Evolutionary conservation across 768 basidiomycete genomes (phyloP).

Genomic region (Xerocomellus chrysenteron): DNA sequence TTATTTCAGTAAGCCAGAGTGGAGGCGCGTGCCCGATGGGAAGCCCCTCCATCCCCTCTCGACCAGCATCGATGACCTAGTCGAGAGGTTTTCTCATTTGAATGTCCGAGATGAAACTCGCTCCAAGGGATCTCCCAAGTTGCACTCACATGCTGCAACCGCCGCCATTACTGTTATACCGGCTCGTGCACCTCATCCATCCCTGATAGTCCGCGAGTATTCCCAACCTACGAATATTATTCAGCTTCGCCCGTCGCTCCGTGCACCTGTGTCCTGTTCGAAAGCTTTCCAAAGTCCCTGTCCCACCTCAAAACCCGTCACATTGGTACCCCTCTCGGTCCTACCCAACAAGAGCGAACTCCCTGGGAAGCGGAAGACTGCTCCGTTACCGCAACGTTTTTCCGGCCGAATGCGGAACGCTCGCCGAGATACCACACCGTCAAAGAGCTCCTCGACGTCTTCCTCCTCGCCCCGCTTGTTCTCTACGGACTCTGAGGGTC

Average conservation of each 20-base stretch:
- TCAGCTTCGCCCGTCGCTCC: neutral
- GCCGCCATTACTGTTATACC: conserved; percentile 17
- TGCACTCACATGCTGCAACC: conserved; percentile 12
- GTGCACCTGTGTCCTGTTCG: neutral
- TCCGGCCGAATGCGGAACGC: neutral
- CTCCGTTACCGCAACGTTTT: conserved; percentile 8
- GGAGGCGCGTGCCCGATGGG: neutral
- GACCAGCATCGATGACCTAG: neutral
- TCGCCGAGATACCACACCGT: conserved; percentile 1
- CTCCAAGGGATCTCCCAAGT: neutral
- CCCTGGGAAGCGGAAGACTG: neutral
- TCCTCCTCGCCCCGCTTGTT: conserved; percentile 1
- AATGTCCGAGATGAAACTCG: conserved; percentile 13
- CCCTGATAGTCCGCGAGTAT: neutral
- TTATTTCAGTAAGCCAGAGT: neutral
- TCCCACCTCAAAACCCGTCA: neutral
- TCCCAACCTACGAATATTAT: neutral
- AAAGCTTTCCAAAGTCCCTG: conserved; percentile 2
- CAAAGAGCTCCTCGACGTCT: conserved; percentile 8
- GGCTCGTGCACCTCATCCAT: conserved; percentile 18
- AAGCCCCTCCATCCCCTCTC: too few species aligned
- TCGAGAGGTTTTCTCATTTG: conserved; percentile 14
- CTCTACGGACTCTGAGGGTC: neutral
- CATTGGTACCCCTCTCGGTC: conserved; percentile 4
- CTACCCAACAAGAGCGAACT: neutral